Evolutionary conservation across 1,139 yeast genomes (phyloP).

Genomic region (Tardiomyces depauwii): DNA sequence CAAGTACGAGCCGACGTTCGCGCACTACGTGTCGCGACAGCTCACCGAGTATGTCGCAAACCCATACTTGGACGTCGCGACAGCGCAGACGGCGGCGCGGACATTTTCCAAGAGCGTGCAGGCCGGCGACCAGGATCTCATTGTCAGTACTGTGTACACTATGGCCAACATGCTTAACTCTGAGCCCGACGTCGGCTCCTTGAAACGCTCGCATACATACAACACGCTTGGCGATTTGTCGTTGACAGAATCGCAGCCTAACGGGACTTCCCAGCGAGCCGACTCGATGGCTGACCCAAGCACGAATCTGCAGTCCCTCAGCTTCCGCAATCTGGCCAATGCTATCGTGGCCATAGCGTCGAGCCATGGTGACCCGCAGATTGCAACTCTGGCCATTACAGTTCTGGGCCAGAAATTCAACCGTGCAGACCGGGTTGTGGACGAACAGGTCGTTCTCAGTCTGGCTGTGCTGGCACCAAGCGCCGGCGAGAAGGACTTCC

Average conservation of each 20-base stretch:
- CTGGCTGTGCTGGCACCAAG: slow-evolving; percentile 47
- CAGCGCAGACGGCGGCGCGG: neutral
- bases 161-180: slow-evolving; percentile 63
- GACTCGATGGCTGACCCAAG: neutral
- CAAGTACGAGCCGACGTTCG: slow-evolving; percentile 25
- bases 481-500: slow-evolving; percentile 50
- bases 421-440: slow-evolving; percentile 31
- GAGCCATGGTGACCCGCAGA: slow-evolving; percentile 59
- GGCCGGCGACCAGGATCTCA: neutral
- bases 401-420: slow-evolving; percentile 73
- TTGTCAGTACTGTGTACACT: slow-evolving; percentile 80
- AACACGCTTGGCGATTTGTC: slow-evolving; percentile 2
- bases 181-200: slow-evolving; percentile 26
- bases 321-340: slow-evolving; percentile 41
- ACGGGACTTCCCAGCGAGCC: neutral
- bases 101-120: neutral
- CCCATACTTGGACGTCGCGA: neutral
- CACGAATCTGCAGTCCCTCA: neutral
- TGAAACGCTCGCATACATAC: neutral
- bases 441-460: slow-evolving; percentile 37
- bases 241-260: neutral
- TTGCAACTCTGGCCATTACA: slow-evolving; percentile 72
- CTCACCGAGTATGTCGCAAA: neutral
- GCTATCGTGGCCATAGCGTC: slow-evolving; percentile 65
- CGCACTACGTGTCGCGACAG: slow-evolving; percentile 5